Evolutionary conservation across 1,284 basidiomycete genomes (phyloP), one percentile per base, ranked within the genome.

Genomic region (Pyrrhoderma lamaoense): DNA sequence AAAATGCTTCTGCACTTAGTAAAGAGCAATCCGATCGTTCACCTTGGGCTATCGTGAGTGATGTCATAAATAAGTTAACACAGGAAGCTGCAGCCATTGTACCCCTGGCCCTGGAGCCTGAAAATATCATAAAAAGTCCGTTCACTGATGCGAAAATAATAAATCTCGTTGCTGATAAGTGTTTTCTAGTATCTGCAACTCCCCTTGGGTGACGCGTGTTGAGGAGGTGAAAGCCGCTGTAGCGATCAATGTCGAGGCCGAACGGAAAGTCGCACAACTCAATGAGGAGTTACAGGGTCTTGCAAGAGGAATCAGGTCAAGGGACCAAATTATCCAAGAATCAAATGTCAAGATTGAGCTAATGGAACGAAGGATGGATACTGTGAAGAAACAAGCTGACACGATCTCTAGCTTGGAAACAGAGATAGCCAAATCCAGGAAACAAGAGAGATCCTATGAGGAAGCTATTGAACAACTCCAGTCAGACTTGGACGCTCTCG

Each of bases 391-490:
- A 64, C 88, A 92, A 67, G 83, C 84, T 1, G 94, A 98, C 55
- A 71, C 79, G 19, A 88, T 97, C 50, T 68, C 74, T 16, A 87
- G 90, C 53, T 77, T 98, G 18, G 91, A 96, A 66, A 71, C 66
- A 25, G 86, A 94, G 59, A 74, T 98, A 1, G 68, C 74, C 25
- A 93, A 93, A 65, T 79, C 82, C 7, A 81, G 82, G 64, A 89
- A 89, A 64, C 89, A 94, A 62, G 91, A 95, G 65, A 77, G 85
- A 56, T 83, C 86, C 22, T 92, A 93, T 59, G 88, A 93, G 63
- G 93, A 95, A 58, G 91, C 92, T 1, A 89, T 97, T 71, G 93
- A 94, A 59, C 89, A 92, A 60, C 68, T 98, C 19, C 93, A 96
- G 63, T 77, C 81, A 3, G 95, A 99, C 61, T 68, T 95, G 56